Base-by-base conservation (phyloP, 495 filamentous ascomycete species). In the Pyrenula aspistea region DNA sequence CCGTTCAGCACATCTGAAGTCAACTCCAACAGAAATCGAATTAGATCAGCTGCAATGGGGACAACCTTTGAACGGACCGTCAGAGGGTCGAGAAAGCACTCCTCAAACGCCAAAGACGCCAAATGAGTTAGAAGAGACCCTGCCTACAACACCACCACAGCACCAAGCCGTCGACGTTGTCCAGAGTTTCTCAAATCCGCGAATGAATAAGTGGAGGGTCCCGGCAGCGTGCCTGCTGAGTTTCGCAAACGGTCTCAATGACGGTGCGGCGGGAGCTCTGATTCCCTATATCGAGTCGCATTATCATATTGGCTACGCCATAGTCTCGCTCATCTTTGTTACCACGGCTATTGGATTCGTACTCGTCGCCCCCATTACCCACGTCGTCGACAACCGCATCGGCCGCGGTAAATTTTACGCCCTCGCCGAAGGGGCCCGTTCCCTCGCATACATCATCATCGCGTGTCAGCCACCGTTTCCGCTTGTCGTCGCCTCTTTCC, bases 261-360 rank as follows among this genome's bases (percentile, higher is more conserved):
- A 87, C 65, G 74, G 77, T 21, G 83, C 84, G 0, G 78, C 85
- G 2, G 88, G 87, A 62, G 84, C 86, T 25, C 61, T 91, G 50
- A 83, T 91, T 61, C 87, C 87, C 0, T 85, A 86, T 59, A 84
- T 92, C 61, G 86, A 90, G 69, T 76, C 73, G 19, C 59, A 85
- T 56, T 92, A 91, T 63, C 55, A 71, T 53, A 86, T 91, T 53
- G 83, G 80, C 54, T 91, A 91, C 58, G 82, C 84, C 3, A 63
- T 87, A 22, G 83, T 91, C 22, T 89, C 88, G 11, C 68, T 91
- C 8, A 84, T 95, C 62, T 93, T 91, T 73, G 77, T 95, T 23
- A 75, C 83, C 48, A 88, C 87, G 60, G 88, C 89, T 0, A 53
- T 85, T 15, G 89, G 89, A 21, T 94, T 89, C 71, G 83, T 91